Evolutionary conservation across 768 basidiomycete genomes (phyloP), one percentile per base, ranked within the genome.

Genomic region (Gloeostereum incarnatum): DNA sequence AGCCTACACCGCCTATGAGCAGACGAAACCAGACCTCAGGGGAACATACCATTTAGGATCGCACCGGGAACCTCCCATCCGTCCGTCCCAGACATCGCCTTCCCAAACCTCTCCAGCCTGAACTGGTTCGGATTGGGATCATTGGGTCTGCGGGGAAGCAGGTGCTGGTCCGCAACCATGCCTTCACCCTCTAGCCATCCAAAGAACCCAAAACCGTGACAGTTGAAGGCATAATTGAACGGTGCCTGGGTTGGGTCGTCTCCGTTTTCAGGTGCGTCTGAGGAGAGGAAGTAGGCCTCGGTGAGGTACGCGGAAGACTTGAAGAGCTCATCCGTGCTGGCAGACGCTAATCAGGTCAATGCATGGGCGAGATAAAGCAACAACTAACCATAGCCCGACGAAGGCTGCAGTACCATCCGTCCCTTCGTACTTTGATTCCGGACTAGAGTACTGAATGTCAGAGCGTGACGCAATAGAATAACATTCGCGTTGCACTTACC

Each of bases 301-400:
- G 84, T 80, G 40, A 88, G 67, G 47, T 81, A 86, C 5, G 79
- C 77, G 8, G 81, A 74, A 1, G 82, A 69, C 56, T 87, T 87
- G 61, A 77, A 73, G 27, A 86, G 69, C 50, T 88, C 85, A 49
- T 88, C 84, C 5, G 80, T 69, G 45, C 84, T 87, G 43, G 8
- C 33, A 11, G 17, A 24, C n/a, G 22, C 24, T 5, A 25, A 23
- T 42, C 37, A 14, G 20, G 29, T 11, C 27, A 32, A 22, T 14
- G 20, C 21, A 41, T 32, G 30, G 32, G n/a, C 19, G 24, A 20
- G 25, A 16, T 37, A 31, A 17, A 25, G 29, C 14, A 31, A 35
- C 6, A 35, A 59, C 75, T 27, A 38, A 84, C 84, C 70, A 76
- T 31, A 84, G 50, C 7, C 78, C 82, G 8, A 84, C 68, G 47